Percentiles rank a stretch among this genome's conserved stretches.
Conservation (phyloP, 1,284 basidiomycete species). For the Tranzscheliella williamsii region DNA sequence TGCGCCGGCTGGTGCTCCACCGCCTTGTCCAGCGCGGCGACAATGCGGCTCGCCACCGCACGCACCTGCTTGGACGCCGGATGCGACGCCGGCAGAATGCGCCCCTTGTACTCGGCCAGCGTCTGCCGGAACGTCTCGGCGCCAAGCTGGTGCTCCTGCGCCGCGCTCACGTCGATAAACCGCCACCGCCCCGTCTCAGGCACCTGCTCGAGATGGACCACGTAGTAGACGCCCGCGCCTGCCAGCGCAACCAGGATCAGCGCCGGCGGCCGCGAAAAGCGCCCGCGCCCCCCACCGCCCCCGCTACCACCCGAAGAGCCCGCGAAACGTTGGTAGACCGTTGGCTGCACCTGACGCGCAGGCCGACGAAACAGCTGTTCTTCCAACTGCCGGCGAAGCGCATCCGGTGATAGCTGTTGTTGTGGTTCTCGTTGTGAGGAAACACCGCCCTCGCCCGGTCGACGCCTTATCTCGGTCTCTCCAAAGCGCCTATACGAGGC, state of each 20-base stretch:
- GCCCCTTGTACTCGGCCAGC: slow-evolving; percentile 67
- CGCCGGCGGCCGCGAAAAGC: slow-evolving; percentile 18
- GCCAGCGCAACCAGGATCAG: slow-evolving; percentile 34
- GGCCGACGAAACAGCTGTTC: slow-evolving; percentile 25
- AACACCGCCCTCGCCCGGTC: no score
- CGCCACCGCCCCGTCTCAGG: slow-evolving; percentile 55
- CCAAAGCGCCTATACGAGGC: not conserved
- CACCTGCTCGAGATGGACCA: slow-evolving; percentile 54
- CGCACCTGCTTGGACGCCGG: slow-evolving; percentile 67
- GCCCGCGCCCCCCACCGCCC: slow-evolving; percentile 1
- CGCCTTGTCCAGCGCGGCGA: slow-evolving; percentile 68
- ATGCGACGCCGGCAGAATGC: slow-evolving; percentile 73
- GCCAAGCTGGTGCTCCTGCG: slow-evolving; percentile 59
- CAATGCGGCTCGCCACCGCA: slow-evolving; percentile 72
- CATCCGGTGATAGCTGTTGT: not conserved
- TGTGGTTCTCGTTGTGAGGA: no score
- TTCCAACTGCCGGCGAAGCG: slow-evolving; percentile 18
- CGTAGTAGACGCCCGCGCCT: slow-evolving; percentile 50
- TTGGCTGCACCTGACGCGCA: slow-evolving; percentile 1
- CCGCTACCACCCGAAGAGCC: slow-evolving; percentile 4
- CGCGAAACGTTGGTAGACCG: slow-evolving; percentile 26
- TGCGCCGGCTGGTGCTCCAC: slow-evolving; percentile 27
- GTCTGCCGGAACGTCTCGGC: slow-evolving; percentile 67
- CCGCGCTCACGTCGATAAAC: slow-evolving; percentile 52
- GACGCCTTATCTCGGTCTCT: not conserved